Conservation (phyloP, 2,329 filamentous ascomycete genomes). For the Colletotrichum tropicicola region DNA sequence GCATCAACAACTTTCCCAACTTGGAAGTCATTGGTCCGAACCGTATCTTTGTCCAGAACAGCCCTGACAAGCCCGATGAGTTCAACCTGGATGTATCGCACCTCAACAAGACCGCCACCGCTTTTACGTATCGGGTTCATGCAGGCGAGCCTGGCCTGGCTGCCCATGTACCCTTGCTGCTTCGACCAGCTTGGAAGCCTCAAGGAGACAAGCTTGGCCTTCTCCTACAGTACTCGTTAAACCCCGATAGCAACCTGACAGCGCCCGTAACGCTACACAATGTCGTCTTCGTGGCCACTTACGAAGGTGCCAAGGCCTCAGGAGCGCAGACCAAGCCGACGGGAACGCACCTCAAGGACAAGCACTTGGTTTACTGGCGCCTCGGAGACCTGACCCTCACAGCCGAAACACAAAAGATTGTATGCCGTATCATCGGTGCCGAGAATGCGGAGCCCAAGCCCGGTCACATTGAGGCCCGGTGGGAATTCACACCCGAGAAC, state of each 20-base stretch:
- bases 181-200: constrained; percentile 83
- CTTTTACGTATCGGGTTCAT: constrained; percentile 93
- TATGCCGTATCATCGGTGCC: constrained; percentile 81
- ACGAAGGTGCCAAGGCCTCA: constrained; percentile 72
- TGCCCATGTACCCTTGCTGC: constrained; percentile 74
- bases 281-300: constrained; percentile 75
- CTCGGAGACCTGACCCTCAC: constrained; percentile 77
- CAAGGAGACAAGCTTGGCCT: constrained; percentile 87
- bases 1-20: constrained; percentile 86
- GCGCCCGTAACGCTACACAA: constrained; percentile 68
- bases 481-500: constrained; percentile 65
- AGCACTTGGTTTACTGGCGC: constrained; percentile 82
- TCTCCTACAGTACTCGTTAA: constrained; percentile 84
- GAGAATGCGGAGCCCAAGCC: constrained; percentile 75
- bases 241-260: constrained; percentile 68
- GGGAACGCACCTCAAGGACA: constrained; percentile 82
- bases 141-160: constrained; percentile 63
- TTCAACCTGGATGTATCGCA: constrained; percentile 80
- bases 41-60: constrained; percentile 84
- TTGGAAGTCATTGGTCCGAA: constrained; percentile 95
- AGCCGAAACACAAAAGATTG: constrained; percentile 76
- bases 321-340: constrained; percentile 80
- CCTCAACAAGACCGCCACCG: constrained; percentile 78
- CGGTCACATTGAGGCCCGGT: constrained; percentile 83
- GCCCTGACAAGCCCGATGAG: constrained; percentile 74